A percentile compares a stretch with the other conserved stretches of the same genome.
phyloP scores from a whole-genome alignment of 1,284 basidiomycete genomes.

The Cryptococcus hybrid region DNA sequence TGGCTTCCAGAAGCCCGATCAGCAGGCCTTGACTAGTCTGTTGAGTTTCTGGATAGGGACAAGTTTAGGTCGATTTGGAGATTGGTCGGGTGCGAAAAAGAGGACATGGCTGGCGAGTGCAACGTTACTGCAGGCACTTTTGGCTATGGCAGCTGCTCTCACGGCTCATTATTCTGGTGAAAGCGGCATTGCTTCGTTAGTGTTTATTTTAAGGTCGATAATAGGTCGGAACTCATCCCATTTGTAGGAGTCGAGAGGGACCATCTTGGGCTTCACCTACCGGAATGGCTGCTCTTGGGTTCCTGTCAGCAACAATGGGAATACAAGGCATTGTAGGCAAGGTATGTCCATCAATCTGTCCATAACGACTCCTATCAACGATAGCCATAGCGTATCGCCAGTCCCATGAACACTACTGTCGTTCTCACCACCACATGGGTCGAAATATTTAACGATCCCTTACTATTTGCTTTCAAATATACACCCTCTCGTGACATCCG shows the following conservation, averaged over 20 bases:
- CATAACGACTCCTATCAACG: neutral
- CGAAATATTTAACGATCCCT: slow-evolving; percentile 75
- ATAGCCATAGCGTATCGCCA: slow-evolving; percentile 56
- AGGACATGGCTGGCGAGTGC: slow-evolving; percentile 71
- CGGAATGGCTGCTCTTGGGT: slow-evolving; percentile 67
- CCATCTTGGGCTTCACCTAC: slow-evolving; percentile 67
- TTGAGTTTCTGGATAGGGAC: slow-evolving; percentile 61
- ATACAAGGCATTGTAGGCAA: slow-evolving; percentile 78
- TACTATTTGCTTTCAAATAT: slow-evolving; percentile 58
- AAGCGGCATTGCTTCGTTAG: slow-evolving; percentile 50
- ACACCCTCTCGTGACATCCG: slow-evolving; percentile 70
- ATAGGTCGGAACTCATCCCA: no score
- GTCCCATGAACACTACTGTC: slow-evolving; percentile 62
- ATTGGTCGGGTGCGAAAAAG: slow-evolving; percentile 62
- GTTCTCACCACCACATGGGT: slow-evolving; percentile 79
- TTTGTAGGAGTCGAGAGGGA: slow-evolving; percentile 53
- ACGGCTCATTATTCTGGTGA: slow-evolving; percentile 59
- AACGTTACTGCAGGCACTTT: slow-evolving; percentile 68
- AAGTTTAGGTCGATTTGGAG: slow-evolving; percentile 49
- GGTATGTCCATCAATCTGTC: slow-evolving; percentile 23
- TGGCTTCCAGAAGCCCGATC: slow-evolving; percentile 69
- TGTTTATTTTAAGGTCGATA: no score
- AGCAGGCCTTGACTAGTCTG: slow-evolving; percentile 75
- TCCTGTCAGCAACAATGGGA: slow-evolving; percentile 73
- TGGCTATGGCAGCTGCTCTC: slow-evolving; percentile 70